Conservation (phyloP, 1,284 basidiomycete species). For the Amylostereum areolatum region DNA sequence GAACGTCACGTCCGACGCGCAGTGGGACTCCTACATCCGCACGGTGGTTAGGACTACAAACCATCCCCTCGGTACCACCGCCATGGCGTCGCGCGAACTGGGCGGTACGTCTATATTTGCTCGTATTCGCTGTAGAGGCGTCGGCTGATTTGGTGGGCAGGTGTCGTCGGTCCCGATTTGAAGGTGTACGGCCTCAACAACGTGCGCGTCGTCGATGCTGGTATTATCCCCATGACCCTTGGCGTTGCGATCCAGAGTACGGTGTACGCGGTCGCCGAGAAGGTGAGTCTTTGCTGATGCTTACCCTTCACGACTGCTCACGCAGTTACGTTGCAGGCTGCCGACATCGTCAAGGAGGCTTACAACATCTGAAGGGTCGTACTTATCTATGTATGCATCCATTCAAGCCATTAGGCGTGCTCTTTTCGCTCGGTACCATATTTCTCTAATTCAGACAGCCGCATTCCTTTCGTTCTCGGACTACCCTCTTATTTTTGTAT, state of each 20-base stretch:
- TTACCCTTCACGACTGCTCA: not conserved
- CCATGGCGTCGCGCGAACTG: constrained; percentile 10
- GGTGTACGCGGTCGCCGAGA: constrained; percentile 12
- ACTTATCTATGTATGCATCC: too few relatives aligned
- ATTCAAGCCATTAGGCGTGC: too few relatives aligned
- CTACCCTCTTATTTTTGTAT: too few relatives aligned
- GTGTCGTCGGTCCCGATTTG: constrained; percentile 12
- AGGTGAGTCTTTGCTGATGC: too few relatives aligned
- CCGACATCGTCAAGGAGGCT: constrained; percentile 7
- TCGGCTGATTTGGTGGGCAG: not conserved
- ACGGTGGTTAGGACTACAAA: constrained; percentile 14
- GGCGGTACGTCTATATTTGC: constrained; percentile 4
- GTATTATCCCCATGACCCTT: constrained; percentile 12
- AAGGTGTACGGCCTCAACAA: constrained; percentile 14
- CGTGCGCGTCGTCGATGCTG: constrained; percentile 13
- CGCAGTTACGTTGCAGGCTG: constrained; percentile 1
- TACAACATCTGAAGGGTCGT: too few relatives aligned
- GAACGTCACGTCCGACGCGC: not conserved
- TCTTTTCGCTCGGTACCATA: too few relatives aligned
- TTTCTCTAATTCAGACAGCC: too few relatives aligned
- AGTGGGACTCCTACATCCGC: not conserved
- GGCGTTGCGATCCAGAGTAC: constrained; percentile 11
- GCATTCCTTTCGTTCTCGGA: too few relatives aligned
- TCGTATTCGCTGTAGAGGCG: not conserved
- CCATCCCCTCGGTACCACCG: constrained; percentile 11